These are phyloP conservation scores for Pythium graminicola DNA, from an alignment of 352 stramenopile genomes.

Conservation along the genomic window DNA sequence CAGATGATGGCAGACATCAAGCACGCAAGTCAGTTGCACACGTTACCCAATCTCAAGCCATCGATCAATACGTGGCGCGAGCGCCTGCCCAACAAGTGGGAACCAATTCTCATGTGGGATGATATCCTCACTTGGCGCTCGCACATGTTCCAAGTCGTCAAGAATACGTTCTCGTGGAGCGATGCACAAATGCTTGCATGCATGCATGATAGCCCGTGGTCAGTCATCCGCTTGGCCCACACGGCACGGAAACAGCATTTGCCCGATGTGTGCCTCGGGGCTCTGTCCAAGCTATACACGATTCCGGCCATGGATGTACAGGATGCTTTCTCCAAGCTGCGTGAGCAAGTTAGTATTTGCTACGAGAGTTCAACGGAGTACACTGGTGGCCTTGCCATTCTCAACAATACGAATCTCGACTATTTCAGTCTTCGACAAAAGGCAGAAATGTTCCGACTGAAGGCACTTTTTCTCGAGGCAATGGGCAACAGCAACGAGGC, in stretches of 20 bases:
- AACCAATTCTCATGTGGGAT: constrained; percentile 90
- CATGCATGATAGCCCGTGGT: constrained; percentile 92
- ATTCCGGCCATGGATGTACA: constrained; percentile 90
- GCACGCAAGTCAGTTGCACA: constrained; percentile 67
- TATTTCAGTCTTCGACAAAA: constrained; percentile 91
- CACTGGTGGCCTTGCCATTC: constrained; percentile 81
- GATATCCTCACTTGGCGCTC: constrained; percentile 91
- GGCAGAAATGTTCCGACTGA: constrained; percentile 90
- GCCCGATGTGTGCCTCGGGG: constrained; percentile 79
- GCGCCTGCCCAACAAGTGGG: constrained; percentile 91
- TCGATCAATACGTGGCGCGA: constrained; percentile 91
- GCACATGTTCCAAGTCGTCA: constrained; percentile 91
- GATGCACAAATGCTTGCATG: constrained; percentile 83
- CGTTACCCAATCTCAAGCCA: constrained; percentile 87
- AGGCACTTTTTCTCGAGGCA: constrained; percentile 85
- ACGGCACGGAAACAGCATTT: constrained; percentile 88
- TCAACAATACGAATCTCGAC: constrained; percentile 92
- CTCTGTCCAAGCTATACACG: constrained; percentile 81
- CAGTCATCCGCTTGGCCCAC: constrained; percentile 87
- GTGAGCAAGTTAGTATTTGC: constrained; percentile 91
- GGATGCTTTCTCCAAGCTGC: constrained; percentile 89
- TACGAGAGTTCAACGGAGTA: constrained; percentile 86
- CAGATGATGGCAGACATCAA: constrained; percentile 90
- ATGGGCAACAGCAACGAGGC: constrained; percentile 72
- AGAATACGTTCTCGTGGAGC: constrained; percentile 84